A percentile compares a stretch with the other conserved stretches of the same genome.
Evolutionary conservation across 1,139 yeast species (phyloP).

Genomic region (Yamadazyma aaseri): DNA sequence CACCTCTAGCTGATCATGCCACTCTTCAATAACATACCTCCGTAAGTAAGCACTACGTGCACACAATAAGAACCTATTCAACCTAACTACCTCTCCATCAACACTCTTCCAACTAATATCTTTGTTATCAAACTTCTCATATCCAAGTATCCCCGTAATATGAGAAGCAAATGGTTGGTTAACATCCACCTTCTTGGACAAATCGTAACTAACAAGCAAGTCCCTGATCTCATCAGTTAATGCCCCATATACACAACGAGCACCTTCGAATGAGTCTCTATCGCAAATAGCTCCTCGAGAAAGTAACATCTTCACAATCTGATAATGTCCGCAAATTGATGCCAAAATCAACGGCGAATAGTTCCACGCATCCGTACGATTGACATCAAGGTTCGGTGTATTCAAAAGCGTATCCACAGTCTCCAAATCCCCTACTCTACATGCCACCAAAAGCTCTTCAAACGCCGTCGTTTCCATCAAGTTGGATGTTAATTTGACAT

Average conservation of each 20-base stretch:
- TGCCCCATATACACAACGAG: slow-evolving; percentile 77
- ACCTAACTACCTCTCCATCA: slow-evolving; percentile 33
- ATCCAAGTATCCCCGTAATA: slow-evolving; percentile 49
- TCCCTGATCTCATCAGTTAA: slow-evolving; percentile 63
- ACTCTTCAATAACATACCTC: slow-evolving; percentile 22
- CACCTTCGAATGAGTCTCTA: slow-evolving; percentile 78
- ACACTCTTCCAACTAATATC: slow-evolving; percentile 21
- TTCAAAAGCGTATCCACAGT: slow-evolving; percentile 55
- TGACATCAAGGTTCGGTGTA: slow-evolving; percentile 55
- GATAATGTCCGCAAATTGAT: slow-evolving; percentile 71
- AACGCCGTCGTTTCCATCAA: too few relatives aligned
- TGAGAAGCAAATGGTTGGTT: slow-evolving; percentile 78
- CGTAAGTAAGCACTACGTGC: slow-evolving; percentile 35
- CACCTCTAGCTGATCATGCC: slow-evolving; percentile 24
- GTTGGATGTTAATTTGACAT: too few relatives aligned
- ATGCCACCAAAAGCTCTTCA: slow-evolving; percentile 57
- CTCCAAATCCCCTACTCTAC: slow-evolving; percentile 67
- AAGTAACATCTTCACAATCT: slow-evolving; percentile 57
- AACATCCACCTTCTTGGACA: slow-evolving; percentile 65
- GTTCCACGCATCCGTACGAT: slow-evolving; percentile 70
- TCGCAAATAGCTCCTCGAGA: slow-evolving; percentile 73
- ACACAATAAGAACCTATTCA: slow-evolving; percentile 42
- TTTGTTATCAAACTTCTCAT: slow-evolving; percentile 15
- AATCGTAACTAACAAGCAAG: slow-evolving; percentile 57
- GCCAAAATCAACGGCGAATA: slow-evolving; percentile 73